Conservation (phyloP, 2,329 filamentous ascomycete species). For the Ilyonectria robusta region DNA sequence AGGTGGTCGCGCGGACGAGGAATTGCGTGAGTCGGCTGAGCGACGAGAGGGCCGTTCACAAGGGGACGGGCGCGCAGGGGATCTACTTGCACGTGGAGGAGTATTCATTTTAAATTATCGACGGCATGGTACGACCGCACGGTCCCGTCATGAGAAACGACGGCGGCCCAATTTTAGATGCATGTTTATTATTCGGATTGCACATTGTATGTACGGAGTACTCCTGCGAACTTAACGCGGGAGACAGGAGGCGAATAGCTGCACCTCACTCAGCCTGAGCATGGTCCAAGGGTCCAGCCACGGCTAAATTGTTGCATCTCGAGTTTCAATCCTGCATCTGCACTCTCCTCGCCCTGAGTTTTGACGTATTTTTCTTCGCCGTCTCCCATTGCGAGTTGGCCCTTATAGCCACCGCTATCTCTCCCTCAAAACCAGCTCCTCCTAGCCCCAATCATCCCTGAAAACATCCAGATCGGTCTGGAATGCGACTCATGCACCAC, state of each 20-base stretch:
- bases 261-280: background rate
- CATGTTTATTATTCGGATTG: background rate
- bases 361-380: background rate
- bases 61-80: conserved; percentile 74
- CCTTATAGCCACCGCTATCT: background rate
- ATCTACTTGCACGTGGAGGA: conserved; percentile 74
- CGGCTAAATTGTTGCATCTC: background rate
- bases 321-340: background rate
- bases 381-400: background rate
- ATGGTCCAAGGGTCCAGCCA: background rate
- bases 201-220: background rate
- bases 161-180: background rate
- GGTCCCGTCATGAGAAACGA: conserved; percentile 12
- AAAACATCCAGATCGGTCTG: conserved; percentile 19
- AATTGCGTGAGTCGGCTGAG: conserved; percentile 70
- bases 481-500: conserved; percentile 27
- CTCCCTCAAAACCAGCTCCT: background rate
- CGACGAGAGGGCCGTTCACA: conserved; percentile 74
- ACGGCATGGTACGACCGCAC: background rate
- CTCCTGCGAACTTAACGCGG: no score
- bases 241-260: background rate
- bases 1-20: conserved; percentile 66
- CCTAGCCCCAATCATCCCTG: conserved; percentile 15
- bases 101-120: conserved; percentile 64
- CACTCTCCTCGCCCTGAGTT: background rate